A percentile compares a stretch with the other conserved stretches of the same genome.
Evolutionary conservation across 2,329 filamentous ascomycete species (phyloP).

Genomic region (Madurella mycetomatis): DNA sequence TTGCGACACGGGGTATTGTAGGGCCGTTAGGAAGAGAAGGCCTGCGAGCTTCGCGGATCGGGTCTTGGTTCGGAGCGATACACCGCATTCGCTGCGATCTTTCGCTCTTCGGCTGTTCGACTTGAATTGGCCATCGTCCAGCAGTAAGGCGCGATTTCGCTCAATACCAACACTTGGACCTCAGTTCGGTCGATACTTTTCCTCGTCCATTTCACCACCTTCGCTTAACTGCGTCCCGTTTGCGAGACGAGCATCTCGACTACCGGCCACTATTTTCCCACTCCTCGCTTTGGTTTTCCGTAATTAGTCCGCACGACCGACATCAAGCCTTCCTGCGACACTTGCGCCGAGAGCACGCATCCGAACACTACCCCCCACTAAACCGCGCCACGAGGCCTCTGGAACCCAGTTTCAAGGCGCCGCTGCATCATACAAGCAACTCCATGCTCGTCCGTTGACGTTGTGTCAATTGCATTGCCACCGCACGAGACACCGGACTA

Average conservation of each 20-base stretch:
- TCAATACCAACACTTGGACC: background rate
- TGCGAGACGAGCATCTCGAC: slow-evolving; percentile 4
- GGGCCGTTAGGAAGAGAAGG: slow-evolving; percentile 1
- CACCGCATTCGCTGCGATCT: background rate
- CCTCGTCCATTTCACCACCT: slow-evolving; percentile 7
- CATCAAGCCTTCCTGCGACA: too few species aligned
- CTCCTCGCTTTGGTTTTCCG: background rate
- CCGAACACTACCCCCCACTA: too few species aligned
- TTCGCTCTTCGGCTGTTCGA: background rate
- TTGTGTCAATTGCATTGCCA: slow-evolving; percentile 23
- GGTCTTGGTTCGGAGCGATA: background rate
- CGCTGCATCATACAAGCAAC: slow-evolving; percentile 10
- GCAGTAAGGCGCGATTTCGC: background rate
- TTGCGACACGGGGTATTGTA: slow-evolving; percentile 14
- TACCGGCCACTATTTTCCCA: background rate
- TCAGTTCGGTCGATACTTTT: background rate
- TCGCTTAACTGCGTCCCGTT: slow-evolving; percentile 7
- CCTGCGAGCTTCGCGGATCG: background rate
- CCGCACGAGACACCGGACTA: slow-evolving; percentile 8
- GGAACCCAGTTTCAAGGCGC: background rate
- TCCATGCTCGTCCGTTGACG: slow-evolving; percentile 12
- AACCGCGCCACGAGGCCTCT: slow-evolving; percentile 4
- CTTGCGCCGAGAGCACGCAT: too few species aligned
- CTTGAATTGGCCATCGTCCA: background rate
- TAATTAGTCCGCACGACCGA: background rate